Percentiles rank a stretch among this genome's conserved stretches.
Evolutionary conservation across 2,329 filamentous ascomycete species (phyloP).

Genomic region (Mollisia scopiformis): DNA sequence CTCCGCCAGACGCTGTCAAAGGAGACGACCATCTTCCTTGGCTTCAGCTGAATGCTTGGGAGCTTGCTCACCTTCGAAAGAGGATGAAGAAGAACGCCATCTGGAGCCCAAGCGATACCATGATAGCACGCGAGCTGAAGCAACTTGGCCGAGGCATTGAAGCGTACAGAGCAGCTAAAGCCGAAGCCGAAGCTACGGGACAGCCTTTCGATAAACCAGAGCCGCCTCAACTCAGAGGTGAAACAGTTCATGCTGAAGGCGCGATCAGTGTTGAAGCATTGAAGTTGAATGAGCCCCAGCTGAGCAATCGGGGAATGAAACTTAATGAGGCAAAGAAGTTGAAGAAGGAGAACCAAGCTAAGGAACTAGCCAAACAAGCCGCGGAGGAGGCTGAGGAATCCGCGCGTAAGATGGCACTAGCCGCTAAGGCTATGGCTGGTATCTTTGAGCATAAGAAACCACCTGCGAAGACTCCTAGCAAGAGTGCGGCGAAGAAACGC

Average conservation of each 20-base stretch:
- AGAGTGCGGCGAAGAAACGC: conserved; percentile 32
- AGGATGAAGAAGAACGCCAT: conserved; percentile 91
- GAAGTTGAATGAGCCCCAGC: conserved; percentile 62
- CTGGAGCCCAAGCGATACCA: conserved; percentile 83
- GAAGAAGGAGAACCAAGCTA: conserved; percentile 75
- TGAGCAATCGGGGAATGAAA: conserved; percentile 76
- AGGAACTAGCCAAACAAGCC: conserved; percentile 63
- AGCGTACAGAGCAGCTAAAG: conserved; percentile 63
- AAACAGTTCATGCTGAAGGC: conserved; percentile 57
- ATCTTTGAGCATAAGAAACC: conserved; percentile 34
- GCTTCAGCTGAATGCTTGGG: conserved; percentile 66
- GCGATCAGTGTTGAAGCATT: conserved; percentile 56
- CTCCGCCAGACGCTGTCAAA: conserved; percentile 60
- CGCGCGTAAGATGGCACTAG: conserved; percentile 54
- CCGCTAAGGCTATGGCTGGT: conserved; percentile 49
- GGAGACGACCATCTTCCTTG: conserved; percentile 65
- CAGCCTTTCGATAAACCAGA: conserved; percentile 54
- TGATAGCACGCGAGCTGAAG: conserved; percentile 80
- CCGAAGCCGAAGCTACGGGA: conserved; percentile 67
- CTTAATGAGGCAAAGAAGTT: conserved; percentile 79
- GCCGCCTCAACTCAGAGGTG: conserved; percentile 36
- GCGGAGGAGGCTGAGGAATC: conserved; percentile 65
- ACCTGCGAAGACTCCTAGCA: conserved; percentile 10
- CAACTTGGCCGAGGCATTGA: conserved; percentile 68
- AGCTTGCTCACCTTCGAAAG: conserved; percentile 73